phyloP scores from a whole-genome alignment of 2,329 filamentous ascomycete genomes.

The Pseudophaeomoniella oleicola region DNA sequence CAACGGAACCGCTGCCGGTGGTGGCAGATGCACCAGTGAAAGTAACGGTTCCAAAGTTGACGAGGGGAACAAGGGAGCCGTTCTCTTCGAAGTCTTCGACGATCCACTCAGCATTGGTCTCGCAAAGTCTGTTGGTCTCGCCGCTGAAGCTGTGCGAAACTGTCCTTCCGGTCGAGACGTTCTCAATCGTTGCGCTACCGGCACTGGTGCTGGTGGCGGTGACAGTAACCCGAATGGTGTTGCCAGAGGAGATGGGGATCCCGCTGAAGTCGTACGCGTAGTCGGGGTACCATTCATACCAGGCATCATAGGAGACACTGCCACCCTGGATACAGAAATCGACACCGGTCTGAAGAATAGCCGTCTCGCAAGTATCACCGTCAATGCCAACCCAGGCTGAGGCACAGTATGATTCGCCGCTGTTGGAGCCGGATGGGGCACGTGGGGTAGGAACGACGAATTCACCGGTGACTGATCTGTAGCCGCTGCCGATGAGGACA shows the following conservation, averaged over 20 bases:
- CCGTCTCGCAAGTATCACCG: conserved; percentile 39
- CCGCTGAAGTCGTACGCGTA: conserved; percentile 37
- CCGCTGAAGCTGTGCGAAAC: conserved; percentile 37
- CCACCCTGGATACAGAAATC: conserved; percentile 37
- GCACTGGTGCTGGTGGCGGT: conserved; percentile 24
- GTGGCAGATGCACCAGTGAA: conserved; percentile 28
- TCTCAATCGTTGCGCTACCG: conserved; percentile 35
- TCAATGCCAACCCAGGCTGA: conserved; percentile 49
- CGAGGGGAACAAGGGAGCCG: conserved; percentile 26
- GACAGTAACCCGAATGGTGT: conserved; percentile 27
- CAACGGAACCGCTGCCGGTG: conserved; percentile 14
- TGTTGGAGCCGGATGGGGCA: conserved; percentile 21
- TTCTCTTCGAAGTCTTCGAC: conserved; percentile 39
- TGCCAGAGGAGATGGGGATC: conserved; percentile 29
- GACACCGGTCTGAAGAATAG: conserved; percentile 43
- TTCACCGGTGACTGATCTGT: conserved; percentile 37
- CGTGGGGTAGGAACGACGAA: conserved; percentile 39
- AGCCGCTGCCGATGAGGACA: conserved; percentile 36
- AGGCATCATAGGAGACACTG: conserved; percentile 35
- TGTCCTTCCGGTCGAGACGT: conserved; percentile 35
- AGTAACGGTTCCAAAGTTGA: conserved; percentile 31
- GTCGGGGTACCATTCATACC: conserved; percentile 49
- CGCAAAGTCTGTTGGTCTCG: conserved; percentile 26
- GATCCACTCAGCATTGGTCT: conserved; percentile 49
- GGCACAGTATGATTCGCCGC: conserved; percentile 27